phyloP scores from a whole-genome alignment of 2,329 filamentous ascomycete species.

The Atkinsonella hypoxylon region DNA sequence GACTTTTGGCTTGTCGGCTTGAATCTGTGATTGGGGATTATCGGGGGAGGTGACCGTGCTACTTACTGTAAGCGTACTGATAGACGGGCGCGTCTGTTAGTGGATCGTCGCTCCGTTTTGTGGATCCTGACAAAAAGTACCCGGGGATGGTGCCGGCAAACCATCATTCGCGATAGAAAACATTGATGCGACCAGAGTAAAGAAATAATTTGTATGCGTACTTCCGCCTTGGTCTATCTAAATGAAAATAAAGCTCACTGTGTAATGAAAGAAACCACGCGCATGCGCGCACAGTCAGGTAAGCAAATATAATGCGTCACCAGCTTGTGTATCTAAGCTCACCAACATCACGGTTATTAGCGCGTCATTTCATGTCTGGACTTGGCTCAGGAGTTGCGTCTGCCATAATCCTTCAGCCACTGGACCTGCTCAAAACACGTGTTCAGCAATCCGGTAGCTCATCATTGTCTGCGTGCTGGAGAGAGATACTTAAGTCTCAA shows the following conservation, averaged over 20 bases:
- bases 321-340: not conserved
- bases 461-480: slow-evolving; percentile 38
- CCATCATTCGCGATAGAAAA: not conserved
- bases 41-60: slow-evolving; percentile 9
- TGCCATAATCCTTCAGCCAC: slow-evolving; percentile 82
- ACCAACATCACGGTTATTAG: slow-evolving; percentile 24
- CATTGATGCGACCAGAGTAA: not conserved
- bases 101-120: not conserved
- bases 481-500: slow-evolving; percentile 42
- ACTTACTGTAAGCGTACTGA: no score
- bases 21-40: slow-evolving; percentile 54
- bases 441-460: slow-evolving; percentile 74
- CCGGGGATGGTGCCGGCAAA: not conserved
- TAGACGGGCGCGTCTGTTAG: not conserved
- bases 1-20: slow-evolving; percentile 67
- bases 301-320: not conserved
- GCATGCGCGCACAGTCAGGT: slow-evolving; percentile 9
- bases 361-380: slow-evolving; percentile 81
- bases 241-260: not conserved
- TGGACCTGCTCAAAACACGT: slow-evolving; percentile 92
- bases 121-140: not conserved
- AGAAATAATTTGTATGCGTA: no score
- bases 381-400: slow-evolving; percentile 78
- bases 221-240: no score
- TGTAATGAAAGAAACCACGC: slow-evolving; percentile 7